Base-by-base conservation (phyloP, 805 yeast species). In the Hanseniaspora occidentalis region DNA sequence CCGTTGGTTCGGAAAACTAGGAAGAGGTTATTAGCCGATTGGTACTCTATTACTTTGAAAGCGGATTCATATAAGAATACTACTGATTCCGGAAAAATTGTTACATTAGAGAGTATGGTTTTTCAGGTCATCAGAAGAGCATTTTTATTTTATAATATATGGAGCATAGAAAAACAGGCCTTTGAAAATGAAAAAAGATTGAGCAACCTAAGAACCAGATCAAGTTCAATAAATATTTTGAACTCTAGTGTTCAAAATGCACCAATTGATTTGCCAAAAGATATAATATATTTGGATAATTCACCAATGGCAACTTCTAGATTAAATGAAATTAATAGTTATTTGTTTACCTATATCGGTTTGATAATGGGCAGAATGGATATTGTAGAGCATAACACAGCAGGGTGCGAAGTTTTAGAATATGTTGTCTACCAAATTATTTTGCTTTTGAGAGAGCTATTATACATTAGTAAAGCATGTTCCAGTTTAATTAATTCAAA, bases 11-110 rank as follows among this genome's bases (percentile, higher is more conserved):
- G 84, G 42, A 75, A 70, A 46, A 66, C 76, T 40, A 68, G 94
- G 47, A 83, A 83, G 56, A 67, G 75, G 29, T 58, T 83, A 41
- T 66, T 83, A 24, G 79, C 88, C 2, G 88, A 80, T 53, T 83
- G 94, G 94, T 81, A 82, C 47, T 77, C 75, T 39, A 62, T 83
- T 31, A 78, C 81, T 77, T 69, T 75, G 29, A 80, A 79, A 51
- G 88, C 89, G 1, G 81, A 79, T 46, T 82, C 79, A 31, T 80
- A 73, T 50, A 75, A 78, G 52, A 76, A 79, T 35, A 77, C 86
- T 0, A 65, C 75, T 21, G 73, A 70, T 39, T 61, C 64, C 20
- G 64, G 67, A 26, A 77, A 79, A 48, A 68, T 83, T 43, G 79
- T 75, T 47, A 72, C 74, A 4, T 60, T 83, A 45, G 77, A 78